phyloP scores from a whole-genome alignment of 176 grass and related monocot genomes.

The Raddia guianensis region DNA sequence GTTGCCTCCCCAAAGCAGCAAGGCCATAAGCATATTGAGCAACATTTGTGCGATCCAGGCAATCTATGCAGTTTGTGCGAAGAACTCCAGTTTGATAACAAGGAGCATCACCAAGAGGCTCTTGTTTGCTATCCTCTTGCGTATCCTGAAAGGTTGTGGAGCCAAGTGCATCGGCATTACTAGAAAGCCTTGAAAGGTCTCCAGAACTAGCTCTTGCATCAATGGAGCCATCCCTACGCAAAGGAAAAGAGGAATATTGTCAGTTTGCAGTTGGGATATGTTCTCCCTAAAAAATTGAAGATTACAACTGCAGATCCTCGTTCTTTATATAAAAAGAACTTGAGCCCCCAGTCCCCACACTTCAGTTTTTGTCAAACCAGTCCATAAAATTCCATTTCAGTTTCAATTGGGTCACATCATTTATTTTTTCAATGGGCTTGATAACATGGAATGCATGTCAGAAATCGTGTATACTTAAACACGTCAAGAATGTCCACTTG shows the following conservation, averaged over 20 bases:
- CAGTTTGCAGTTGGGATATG: constrained; percentile 29
- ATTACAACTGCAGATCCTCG: constrained; percentile 1
- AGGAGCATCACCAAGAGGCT: constrained; percentile 46
- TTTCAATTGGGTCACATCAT: neutral
- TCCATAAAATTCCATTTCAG: neutral
- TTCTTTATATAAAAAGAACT: neutral
- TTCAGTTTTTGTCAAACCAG: neutral
- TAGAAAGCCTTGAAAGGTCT: constrained; percentile 75
- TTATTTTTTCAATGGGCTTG: neutral
- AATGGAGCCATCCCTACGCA: constrained; percentile 58
- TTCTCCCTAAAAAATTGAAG: neutral
- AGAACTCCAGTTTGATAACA: constrained; percentile 88
- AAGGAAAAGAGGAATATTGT: constrained; percentile 29
- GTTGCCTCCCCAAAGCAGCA: constrained; percentile 81
- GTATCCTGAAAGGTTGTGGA: constrained; percentile 44
- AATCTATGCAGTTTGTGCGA: constrained; percentile 98
- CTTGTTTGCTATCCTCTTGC: constrained; percentile 48
- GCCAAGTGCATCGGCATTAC: constrained; percentile 51
- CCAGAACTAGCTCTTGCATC: constrained; percentile 73
- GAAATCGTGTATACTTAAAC: neutral
- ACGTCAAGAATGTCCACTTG: neutral
- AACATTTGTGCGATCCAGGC: constrained; percentile 95
- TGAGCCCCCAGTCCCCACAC: neutral
- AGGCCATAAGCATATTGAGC: constrained; percentile 97
- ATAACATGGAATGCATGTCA: neutral